Evolutionary conservation across 352 stramenopile species (phyloP).

Genomic region (Pilasporangium apinafurcum): DNA sequence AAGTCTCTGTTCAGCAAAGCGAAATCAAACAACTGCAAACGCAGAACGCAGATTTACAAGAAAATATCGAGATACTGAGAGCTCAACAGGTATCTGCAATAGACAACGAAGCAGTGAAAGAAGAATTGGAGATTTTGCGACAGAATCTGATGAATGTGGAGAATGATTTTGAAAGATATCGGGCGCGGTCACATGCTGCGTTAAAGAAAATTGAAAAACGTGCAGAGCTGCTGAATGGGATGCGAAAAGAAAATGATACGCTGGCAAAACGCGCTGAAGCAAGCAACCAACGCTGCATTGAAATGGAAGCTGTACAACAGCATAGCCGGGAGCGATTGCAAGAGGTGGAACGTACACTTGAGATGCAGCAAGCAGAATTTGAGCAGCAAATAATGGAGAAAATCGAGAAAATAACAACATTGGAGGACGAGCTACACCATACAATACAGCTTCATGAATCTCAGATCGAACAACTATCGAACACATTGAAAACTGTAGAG

Average conservation of each 20-base stretch:
- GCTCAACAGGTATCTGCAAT: no score
- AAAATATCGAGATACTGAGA: background rate
- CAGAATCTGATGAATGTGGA: slow-evolving; percentile 29
- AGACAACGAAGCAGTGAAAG: slow-evolving; percentile 8
- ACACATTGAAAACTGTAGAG: no score
- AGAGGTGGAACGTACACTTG: slow-evolving; percentile 19
- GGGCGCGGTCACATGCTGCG: slow-evolving; percentile 52
- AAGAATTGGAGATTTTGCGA: slow-evolving; percentile 18
- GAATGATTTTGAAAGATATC: slow-evolving; percentile 64
- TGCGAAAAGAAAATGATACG: slow-evolving; percentile 67
- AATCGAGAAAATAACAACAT: slow-evolving; percentile 6
- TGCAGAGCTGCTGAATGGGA: slow-evolving; percentile 69
- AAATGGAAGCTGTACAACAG: slow-evolving; percentile 8
- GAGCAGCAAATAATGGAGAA: slow-evolving; percentile 25
- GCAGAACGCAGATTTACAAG: background rate
- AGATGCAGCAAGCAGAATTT: slow-evolving; percentile 31
- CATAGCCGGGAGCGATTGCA: slow-evolving; percentile 9
- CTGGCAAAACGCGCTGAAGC: slow-evolving; percentile 20
- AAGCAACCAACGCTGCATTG: slow-evolving; percentile 8
- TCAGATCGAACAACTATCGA: no score
- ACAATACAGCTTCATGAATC: no score
- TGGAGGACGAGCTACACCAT: slow-evolving; percentile 16
- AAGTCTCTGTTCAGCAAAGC: background rate
- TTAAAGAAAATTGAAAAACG: slow-evolving; percentile 82
- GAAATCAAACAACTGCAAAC: slow-evolving; percentile 18